Evolutionary conservation across 1,139 yeast genomes (phyloP).

Genomic region (Petasospora rhodanensis): DNA sequence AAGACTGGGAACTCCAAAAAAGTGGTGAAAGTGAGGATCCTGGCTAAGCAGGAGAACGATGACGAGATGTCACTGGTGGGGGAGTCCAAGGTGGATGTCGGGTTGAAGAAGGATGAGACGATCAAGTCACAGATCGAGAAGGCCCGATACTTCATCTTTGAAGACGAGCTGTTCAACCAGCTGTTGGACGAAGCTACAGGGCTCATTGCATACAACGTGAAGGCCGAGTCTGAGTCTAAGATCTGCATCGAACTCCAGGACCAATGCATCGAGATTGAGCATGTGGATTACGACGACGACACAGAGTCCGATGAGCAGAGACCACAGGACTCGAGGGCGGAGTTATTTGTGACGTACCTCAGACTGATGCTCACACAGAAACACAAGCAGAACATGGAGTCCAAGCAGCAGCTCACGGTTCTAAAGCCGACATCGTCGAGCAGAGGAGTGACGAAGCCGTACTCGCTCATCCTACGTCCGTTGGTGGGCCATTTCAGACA

Average conservation of each 20-base stretch:
- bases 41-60: constrained; percentile 50
- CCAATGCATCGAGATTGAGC: constrained; percentile 67
- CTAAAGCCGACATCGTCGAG: constrained; percentile 17
- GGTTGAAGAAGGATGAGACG: constrained; percentile 27
- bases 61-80: constrained; percentile 41
- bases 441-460: constrained; percentile 27
- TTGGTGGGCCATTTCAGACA: constrained; percentile 67
- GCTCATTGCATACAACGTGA: constrained; percentile 68
- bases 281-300: constrained; percentile 45
- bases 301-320: constrained; percentile 27
- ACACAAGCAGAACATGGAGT: constrained; percentile 40
- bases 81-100: constrained; percentile 25
- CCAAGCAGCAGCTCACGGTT: constrained; percentile 15
- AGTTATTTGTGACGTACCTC: constrained; percentile 39
- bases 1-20: constrained; percentile 23
- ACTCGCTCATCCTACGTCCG: constrained; percentile 57
- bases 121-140: constrained; percentile 50
- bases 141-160: constrained; percentile 73
- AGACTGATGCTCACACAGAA: constrained; percentile 38
- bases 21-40: constrained; percentile 49
- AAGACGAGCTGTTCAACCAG: constrained; percentile 67
- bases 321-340: constrained; percentile 31
- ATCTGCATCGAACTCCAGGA: constrained; percentile 60
- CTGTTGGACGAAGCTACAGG: constrained; percentile 71
- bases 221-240: constrained; percentile 60